A percentile compares a stretch with the other conserved stretches of the same genome.
phyloP scores from a whole-genome alignment of 306 rosid species.

The Malus sieversii region DNA sequence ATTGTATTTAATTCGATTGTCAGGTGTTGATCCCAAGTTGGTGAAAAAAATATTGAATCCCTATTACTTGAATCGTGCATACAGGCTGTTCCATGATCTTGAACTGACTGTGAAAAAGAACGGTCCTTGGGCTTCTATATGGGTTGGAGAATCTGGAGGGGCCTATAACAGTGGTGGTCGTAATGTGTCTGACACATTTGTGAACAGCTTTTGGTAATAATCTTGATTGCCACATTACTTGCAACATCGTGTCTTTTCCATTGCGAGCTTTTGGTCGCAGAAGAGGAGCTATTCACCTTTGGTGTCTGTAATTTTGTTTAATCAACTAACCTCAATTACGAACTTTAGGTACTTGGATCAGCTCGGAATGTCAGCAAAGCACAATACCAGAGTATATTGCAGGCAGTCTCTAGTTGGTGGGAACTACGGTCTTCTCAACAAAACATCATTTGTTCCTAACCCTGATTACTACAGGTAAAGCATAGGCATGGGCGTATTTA shows the following conservation, averaged over 20 bases:
- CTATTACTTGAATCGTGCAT: constrained; percentile 39
- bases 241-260: not conserved
- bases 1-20: not conserved
- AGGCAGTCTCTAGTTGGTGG: constrained; percentile 92
- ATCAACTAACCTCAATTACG: not conserved
- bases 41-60: constrained; percentile 64
- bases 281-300: not conserved
- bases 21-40: constrained; percentile 63
- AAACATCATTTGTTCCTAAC: constrained; percentile 68
- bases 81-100: constrained; percentile 38
- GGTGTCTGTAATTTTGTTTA: not conserved
- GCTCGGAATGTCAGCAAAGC: constrained; percentile 83
- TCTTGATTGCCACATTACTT: constrained; percentile 18
- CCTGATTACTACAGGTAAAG: constrained; percentile 89
- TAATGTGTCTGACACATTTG: constrained; percentile 63
- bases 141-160: constrained; percentile 99
- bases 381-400: constrained; percentile 75
- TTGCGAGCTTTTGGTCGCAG: not conserved
- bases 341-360: constrained; percentile 88
- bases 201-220: constrained; percentile 95
- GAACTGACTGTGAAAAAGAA: constrained; percentile 41
- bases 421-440: constrained; percentile 83
- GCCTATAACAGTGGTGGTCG: constrained; percentile 90
- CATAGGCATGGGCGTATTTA: not conserved
- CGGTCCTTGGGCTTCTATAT: constrained; percentile 81